A percentile compares a stretch with the other conserved stretches of the same genome.
These are phyloP conservation scores for Colletotrichum kahawae DNA, from an alignment of 2,329 filamentous ascomycete genomes.

Conservation along the genomic window DNA sequence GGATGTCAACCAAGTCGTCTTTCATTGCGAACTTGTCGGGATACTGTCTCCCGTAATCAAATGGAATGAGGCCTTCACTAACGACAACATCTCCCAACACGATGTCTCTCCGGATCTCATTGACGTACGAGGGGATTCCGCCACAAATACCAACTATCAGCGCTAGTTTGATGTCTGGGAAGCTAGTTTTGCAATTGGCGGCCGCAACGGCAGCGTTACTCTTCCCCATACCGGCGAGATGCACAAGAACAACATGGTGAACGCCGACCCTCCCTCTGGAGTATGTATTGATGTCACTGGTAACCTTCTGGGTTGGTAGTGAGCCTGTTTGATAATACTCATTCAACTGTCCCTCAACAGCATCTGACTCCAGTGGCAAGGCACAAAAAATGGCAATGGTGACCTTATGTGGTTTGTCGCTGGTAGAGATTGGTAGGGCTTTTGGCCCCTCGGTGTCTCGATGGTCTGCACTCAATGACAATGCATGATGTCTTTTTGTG, in stretches of 20 bases:
- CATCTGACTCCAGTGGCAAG: slow-evolving; percentile 28
- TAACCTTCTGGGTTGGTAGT: slow-evolving; percentile 11
- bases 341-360: slow-evolving; percentile 27
- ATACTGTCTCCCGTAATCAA: slow-evolving; percentile 31
- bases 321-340: slow-evolving; percentile 25
- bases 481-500: too few relatives aligned
- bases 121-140: slow-evolving; percentile 31
- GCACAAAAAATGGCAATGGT: slow-evolving; percentile 33
- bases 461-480: too few relatives aligned
- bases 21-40: slow-evolving; percentile 29
- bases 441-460: rapidly evolving
- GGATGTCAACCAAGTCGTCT: slow-evolving; percentile 27
- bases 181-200: slow-evolving; percentile 36
- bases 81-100: slow-evolving; percentile 40
- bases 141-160: slow-evolving; percentile 47
- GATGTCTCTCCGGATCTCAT: not conserved
- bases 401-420: not conserved
- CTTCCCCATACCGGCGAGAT: slow-evolving; percentile 33
- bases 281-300: slow-evolving; percentile 33
- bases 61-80: slow-evolving; percentile 31
- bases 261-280: slow-evolving; percentile 30
- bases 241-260: slow-evolving; percentile 29
- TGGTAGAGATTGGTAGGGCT: not conserved
- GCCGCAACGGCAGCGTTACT: slow-evolving; percentile 28
- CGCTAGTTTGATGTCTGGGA: slow-evolving; percentile 33